Evolutionary conservation across 192 early-diverging fungal species (phyloP), one percentile per base, ranked within the genome.

Genomic region (Funneliformis mosseae): DNA sequence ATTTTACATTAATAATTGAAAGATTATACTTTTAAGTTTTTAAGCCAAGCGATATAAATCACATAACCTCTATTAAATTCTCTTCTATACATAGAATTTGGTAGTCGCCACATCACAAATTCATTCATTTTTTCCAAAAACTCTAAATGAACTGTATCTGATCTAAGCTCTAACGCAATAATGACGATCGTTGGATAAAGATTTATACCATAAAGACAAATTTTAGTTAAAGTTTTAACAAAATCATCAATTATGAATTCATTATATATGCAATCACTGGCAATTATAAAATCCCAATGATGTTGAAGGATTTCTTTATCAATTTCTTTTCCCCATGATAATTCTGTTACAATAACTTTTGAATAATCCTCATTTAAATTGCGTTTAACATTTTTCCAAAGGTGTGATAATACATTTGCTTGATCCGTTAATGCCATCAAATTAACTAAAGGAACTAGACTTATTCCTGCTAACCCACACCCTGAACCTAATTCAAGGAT

Each of bases 231-330:
- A 6, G 86, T 87, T 25, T 79, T 75, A 8, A 87, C 81, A 33
- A 87, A 81, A 16, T 72, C 82, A 7, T 80, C 77, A 27, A 85
- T 78, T 6, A 87, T 66, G 8, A 81, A 81, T 67, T 87, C 86
- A 50, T 85, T 85, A 63, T 87, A 87, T 2, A 87, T 83, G 45
- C 85, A 85, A 80, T 87, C 86, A 12, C 84, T 83, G 10, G 84
- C 84, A 8, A 87, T 68, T 6, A 87, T 71, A 68, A 45, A 84
- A 60, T 87, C 83, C 28, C 84, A 69, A 2, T 81, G 75, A 1
- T 79, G 69, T 21, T 74, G 78, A 5, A 81, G 72, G 8, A 83
- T 28, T 21, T 87, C 84, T 59, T 82, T 81, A 39, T 84, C 86
- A 43, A 87, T 64, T 62, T 83, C 82, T 27, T 59, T 63, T 75